Conservation (phyloP, 2,329 filamentous ascomycete genomes). For the Xylaria sp. region DNA sequence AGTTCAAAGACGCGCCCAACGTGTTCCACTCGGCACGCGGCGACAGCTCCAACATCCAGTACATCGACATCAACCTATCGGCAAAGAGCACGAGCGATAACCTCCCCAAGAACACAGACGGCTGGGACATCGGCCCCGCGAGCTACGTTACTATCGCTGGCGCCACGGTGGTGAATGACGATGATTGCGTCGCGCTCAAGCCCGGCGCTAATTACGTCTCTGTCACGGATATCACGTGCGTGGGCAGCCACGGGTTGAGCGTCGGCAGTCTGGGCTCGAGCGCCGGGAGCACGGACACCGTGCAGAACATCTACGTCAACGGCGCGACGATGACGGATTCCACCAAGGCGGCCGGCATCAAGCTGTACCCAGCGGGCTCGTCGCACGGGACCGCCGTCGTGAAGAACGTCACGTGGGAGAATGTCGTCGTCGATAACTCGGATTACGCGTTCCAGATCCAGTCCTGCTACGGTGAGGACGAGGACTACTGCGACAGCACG, state of each 20-base stretch:
- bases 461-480: constrained; percentile 33
- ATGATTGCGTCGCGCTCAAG: constrained; percentile 37
- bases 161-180: constrained; percentile 31
- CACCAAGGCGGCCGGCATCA: constrained; percentile 34
- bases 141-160: constrained; percentile 28
- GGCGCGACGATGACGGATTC: constrained; percentile 30
- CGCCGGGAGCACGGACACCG: constrained; percentile 22
- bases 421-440: constrained; percentile 31
- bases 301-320: constrained; percentile 31
- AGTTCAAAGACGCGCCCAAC: constrained; percentile 34
- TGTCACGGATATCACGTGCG: constrained; percentile 31
- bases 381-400: constrained; percentile 30
- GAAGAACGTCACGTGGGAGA: constrained; percentile 34
- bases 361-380: constrained; percentile 31
- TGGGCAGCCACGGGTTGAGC: constrained; percentile 32
- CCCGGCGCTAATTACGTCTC: constrained; percentile 31
- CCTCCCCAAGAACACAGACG: constrained; percentile 35
- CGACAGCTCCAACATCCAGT: constrained; percentile 24
- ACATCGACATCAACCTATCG: constrained; percentile 27
- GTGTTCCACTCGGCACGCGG: constrained; percentile 36
- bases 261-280: constrained; percentile 31
- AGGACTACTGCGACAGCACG: constrained; percentile 18
- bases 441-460: constrained; percentile 38
- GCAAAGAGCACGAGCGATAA: constrained; percentile 33
- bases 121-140: constrained; percentile 35